Evolutionary conservation across 2,329 filamentous ascomycete species (phyloP), one percentile per base, ranked within the genome.

Genomic region (Cladosporium austrohemisphaericum): DNA sequence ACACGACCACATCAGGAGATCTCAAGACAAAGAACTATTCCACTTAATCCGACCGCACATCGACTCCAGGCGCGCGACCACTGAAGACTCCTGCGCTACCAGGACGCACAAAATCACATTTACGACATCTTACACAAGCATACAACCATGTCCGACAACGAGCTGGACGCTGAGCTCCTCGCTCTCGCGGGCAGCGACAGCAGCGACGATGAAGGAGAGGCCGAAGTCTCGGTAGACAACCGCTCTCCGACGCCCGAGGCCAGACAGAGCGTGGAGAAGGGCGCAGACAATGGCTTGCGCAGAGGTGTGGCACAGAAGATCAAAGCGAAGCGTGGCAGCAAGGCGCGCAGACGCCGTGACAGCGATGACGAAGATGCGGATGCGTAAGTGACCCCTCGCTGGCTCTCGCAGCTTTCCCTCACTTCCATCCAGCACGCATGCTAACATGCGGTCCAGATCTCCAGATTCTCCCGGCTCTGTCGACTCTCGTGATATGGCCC

Each of bases 101-200:
- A 26, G 25, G 40, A 43, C 28, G 40, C 19, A 19, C 18, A 3
- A 43, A 5, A 16, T 16, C 32, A 31, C 32, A 38, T 23, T 18
- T 14, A 23, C 14, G n/a, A 18, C n/a, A n/a, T 4, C 19, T 38
- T 38, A 22, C 6, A 13, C 18, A 19, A 38, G 4, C 16, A 29
- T 16, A 14, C 23, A 49, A 40, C n/a, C 13, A 49, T 49, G 46
- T 49, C 46, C 50, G 88, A 92, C 65, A 61, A 66, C 56, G 71
- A 74, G 51, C 80, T 96, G 58, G 92, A 97, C 66, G 90, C 92
- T 61, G 92, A 96, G 74, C 84, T 97, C 57, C 85, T 97, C 57
- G 91, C 88, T 64, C 83, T 97, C 57, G 93, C 91, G 48, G 93
- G 89, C 62, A 85, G 76, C 60, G 67, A 70, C 50, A 71, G 73